Evolutionary conservation across 441 rosid genomes (phyloP).

Genomic region (Eutrema salsugineum): DNA sequence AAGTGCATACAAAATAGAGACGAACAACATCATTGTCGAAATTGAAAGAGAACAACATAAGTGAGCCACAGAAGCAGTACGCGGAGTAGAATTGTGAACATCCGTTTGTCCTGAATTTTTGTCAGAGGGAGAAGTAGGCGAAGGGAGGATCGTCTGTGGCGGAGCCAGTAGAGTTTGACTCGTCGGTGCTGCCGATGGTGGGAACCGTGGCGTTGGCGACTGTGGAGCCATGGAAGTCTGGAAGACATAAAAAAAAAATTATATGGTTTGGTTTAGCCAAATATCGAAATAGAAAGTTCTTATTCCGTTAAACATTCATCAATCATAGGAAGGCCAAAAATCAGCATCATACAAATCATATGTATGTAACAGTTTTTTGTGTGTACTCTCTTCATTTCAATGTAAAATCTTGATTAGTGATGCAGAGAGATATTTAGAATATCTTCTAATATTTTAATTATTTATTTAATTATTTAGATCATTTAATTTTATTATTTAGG

Average conservation of each 20-base stretch:
- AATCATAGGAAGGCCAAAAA: background rate
- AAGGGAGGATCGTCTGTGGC: constrained; percentile 30
- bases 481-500: no score
- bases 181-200: constrained; percentile 27
- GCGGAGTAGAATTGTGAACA: constrained; percentile 31
- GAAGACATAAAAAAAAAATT: background rate
- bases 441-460: no score
- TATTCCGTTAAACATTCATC: no score
- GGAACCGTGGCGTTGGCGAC: constrained; percentile 23
- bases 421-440: no score
- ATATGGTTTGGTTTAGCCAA: background rate
- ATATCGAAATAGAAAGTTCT: background rate
- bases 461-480: no score
- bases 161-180: constrained; percentile 17
- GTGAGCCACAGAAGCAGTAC: constrained; percentile 28
- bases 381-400: background rate
- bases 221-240: constrained; percentile 21
- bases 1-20: constrained; percentile 21
- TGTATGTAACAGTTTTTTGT: background rate
- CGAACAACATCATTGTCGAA: constrained; percentile 8
- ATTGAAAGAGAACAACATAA: constrained; percentile 12
- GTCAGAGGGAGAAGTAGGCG: constrained; percentile 29
- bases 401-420: background rate
- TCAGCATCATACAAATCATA: background rate
- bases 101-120: constrained; percentile 31